Evolutionary conservation across 257 asterid genomes (phyloP).

Genomic region (Ligustrum vulgare): DNA sequence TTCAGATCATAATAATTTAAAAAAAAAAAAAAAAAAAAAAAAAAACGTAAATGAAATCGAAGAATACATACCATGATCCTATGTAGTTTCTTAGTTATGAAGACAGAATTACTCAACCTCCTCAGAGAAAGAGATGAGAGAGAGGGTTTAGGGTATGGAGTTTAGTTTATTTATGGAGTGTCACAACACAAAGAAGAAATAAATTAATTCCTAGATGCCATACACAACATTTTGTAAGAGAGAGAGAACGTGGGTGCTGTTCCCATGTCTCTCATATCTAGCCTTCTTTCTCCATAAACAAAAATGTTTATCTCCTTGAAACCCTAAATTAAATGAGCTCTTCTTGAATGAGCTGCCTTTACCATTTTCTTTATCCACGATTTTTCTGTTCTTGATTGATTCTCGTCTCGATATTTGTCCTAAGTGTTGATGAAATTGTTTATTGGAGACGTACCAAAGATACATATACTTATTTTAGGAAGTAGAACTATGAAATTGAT

Average conservation of each 20-base stretch:
- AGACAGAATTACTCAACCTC: constrained; percentile 16
- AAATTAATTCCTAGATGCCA: too few relatives aligned
- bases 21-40: neutral
- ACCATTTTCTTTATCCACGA: neutral
- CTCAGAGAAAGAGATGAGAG: constrained; percentile 26
- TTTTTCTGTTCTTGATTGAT: neutral
- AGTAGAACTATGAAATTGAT: neutral
- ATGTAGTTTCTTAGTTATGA: constrained; percentile 4
- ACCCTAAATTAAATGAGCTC: constrained; percentile 39
- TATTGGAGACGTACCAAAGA: neutral
- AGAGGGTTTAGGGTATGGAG: constrained; percentile 44
- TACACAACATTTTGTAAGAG: constrained; percentile 22
- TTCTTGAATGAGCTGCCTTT: constrained; percentile 49
- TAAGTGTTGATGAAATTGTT: neutral
- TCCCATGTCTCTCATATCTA: constrained; percentile 60
- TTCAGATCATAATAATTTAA: constrained; percentile 16
- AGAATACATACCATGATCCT: constrained; percentile 51
- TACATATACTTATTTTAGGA: neutral
- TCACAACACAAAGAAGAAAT: constrained; percentile 34
- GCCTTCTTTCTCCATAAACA: constrained; percentile 31
- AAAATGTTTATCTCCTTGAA: constrained; percentile 57
- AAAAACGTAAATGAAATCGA: neutral
- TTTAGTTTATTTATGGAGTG: constrained; percentile 53
- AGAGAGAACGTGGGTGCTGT: constrained; percentile 90
- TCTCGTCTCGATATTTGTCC: neutral